Conservation (phyloP, 495 filamentous ascomycete species). For the Staphylotrichum longicolle region DNA sequence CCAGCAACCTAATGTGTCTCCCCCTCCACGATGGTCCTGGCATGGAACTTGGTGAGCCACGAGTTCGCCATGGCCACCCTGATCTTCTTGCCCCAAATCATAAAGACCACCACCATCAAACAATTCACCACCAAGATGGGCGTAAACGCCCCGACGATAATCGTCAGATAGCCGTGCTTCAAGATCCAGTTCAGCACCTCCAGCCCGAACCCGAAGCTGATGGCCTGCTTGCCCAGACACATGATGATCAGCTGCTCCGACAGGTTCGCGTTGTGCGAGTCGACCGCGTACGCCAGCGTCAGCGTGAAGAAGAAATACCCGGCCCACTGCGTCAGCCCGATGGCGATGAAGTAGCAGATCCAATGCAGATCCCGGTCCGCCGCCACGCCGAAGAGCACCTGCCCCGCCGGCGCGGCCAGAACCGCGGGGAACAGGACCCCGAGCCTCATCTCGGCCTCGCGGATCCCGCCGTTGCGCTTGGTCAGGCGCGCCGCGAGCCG, state of each 20-base stretch:
- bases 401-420: conserved; percentile 56
- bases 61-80: conserved; percentile 32
- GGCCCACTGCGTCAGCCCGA: conserved; percentile 52
- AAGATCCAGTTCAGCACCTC: conserved; percentile 41
- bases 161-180: conserved; percentile 33
- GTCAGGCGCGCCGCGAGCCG: conserved; percentile 59
- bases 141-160: conserved; percentile 37
- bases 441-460: conserved; percentile 69
- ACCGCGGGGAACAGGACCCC: conserved; percentile 61
- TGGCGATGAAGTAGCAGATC: conserved; percentile 56
- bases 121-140: conserved; percentile 36
- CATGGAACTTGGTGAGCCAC: conserved; percentile 37
- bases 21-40: conserved; percentile 12
- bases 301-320: conserved; percentile 42
- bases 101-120: conserved; percentile 38
- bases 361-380: conserved; percentile 58
- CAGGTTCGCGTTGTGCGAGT: conserved; percentile 61
- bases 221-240: conserved; percentile 61
- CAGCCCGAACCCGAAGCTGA: conserved; percentile 42
- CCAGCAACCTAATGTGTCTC: conserved; percentile 14
- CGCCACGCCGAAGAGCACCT: conserved; percentile 60
- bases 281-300: conserved; percentile 51
- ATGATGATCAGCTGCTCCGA: conserved; percentile 60
- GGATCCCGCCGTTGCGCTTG: conserved; percentile 57
- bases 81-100: conserved; percentile 40